Evolutionary conservation across 1,284 basidiomycete genomes (phyloP).

Genomic region (Cryptococcus deneoformans): DNA sequence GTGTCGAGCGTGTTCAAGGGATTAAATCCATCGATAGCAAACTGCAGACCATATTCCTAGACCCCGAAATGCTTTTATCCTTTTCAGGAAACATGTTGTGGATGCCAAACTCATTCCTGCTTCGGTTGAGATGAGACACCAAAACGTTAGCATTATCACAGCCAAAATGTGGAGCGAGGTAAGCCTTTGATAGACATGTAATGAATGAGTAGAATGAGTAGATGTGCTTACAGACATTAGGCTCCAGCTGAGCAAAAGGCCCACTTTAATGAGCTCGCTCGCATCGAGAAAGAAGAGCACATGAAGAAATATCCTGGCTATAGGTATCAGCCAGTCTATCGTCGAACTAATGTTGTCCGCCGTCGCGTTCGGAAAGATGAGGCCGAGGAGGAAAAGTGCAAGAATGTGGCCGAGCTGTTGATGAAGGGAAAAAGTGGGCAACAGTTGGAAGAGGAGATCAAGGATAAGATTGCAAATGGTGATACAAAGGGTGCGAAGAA

Average conservation of each 20-base stretch:
- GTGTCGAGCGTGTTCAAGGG: neutral
- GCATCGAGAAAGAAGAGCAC: conserved; percentile 71
- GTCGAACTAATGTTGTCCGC: conserved; percentile 36
- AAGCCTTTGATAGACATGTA: neutral
- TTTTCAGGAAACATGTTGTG: conserved; percentile 88
- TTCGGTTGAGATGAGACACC: conserved; percentile 77
- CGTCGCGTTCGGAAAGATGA: conserved; percentile 53
- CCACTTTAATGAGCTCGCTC: conserved; percentile 71
- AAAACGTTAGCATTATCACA: conserved; percentile 53
- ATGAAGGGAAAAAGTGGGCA: conserved; percentile 68
- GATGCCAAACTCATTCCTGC: conserved; percentile 71
- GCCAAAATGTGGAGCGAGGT: conserved; percentile 48
- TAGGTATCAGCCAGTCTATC: conserved; percentile 40
- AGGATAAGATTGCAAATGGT: conserved; percentile 44
- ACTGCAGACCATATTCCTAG: conserved; percentile 76
- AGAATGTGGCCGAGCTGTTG: conserved; percentile 66
- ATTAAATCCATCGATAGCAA: conserved; percentile 18
- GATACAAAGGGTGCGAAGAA: neutral
- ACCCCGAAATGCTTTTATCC: conserved; percentile 91
- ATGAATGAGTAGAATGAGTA: conserved; percentile 44
- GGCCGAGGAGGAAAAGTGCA: conserved; percentile 52
- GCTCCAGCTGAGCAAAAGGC: conserved; percentile 36
- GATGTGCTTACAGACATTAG: conserved; percentile 2
- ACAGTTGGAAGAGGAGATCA: conserved; percentile 65
- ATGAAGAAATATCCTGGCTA: conserved; percentile 55